Base-by-base conservation (phyloP, 331 rosid genomes). In the Quercus phellos region DNA sequence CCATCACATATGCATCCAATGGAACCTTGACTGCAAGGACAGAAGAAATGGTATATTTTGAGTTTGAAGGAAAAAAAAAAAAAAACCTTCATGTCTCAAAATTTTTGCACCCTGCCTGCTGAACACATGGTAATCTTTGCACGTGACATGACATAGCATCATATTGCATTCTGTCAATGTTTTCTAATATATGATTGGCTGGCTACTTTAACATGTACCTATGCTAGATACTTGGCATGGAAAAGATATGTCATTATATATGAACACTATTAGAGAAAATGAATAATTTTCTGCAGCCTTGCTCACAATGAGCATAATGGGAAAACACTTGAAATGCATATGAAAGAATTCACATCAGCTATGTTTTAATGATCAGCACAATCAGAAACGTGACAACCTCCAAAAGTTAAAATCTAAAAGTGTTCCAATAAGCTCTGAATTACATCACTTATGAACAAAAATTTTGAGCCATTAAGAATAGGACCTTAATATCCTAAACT, bases 1-100 rank as follows among this genome's bases (percentile, higher is more conserved):
- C 97, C 96, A 95, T 93, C 96, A 88, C 61, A 63, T 90, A 95
- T 72, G 98, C 90, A 55, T 93, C 98, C 72, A 77, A 19, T 22
- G 98, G 98, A 83, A 93, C 93, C 84, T 78, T 85, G 60, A 93
- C 97, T 93, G 85, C 75, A 78, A 74, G 83, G 74, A 72, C 78
- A 76, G 66, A 80, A 61, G 17, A 66, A 83, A 74, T 18, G 13
- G 46, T 50, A 64, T 30, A 76, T 59, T 59, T 77, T 77, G 75
- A 42, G 67, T 82, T 82, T 61, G 53, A 64, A 66, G 78, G 35
- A 56, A 16, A 24, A 74, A 54, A 14, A 50, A 56, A 16, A 24
- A 6, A 64, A 8, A 38, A 80, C 9, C 50, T 64, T 59, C 68
- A 29, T 51, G 19, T 30, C 6, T 73, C 19, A 18, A 43, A 51